Base-by-base conservation (phyloP, 2,329 filamentous ascomycete genomes). In the Trichothecium roseum region DNA sequence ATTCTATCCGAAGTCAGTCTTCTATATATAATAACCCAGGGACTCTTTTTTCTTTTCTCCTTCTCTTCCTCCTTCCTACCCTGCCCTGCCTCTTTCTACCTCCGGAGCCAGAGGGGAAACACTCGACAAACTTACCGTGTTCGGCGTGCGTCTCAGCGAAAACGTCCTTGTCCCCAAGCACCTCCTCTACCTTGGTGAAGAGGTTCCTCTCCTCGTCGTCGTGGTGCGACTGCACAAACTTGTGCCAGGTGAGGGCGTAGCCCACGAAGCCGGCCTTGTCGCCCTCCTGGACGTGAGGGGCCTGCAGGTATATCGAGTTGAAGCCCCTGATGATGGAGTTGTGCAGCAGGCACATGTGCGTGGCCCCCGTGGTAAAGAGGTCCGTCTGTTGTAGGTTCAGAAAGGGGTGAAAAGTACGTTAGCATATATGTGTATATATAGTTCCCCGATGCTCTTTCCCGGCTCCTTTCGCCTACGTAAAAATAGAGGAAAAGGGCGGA, bases 291-390 rank as follows among this genome's bases (percentile, higher is more conserved):
- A 78, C 53, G 44, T 69, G 58, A 9, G 65, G 63, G 1, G 72
- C 73, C 51, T 79, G 75, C 28, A 69, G 64, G 50, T 72, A 76
- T 48, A 81, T 76, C 46, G 65, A 69, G 54, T 81, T 80, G 60
- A 72, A 76, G 36, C 73, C 72, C 29, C 75, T 71, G 42, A 79
- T 68, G 46, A 80, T 70, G 37, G 68, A 59, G 46, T 80, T 80
- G 60, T 80, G 74, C 34, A 76, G 57, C 35, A 78, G 52, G 3
- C 66, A 63, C 74, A 78, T 79, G 53, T 79, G 69, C 13, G 72
- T 74, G 0, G 74, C 72, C 16, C 69, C 70, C 0, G 62, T 64
- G 2, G 69, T 74, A 52, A 76, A 78, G 43, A 74, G 60, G 46
- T 78, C 72, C 27, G 66, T 68, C 66, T 72, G 40, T n/a, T n/a